Evolutionary conservation across 768 basidiomycete species (phyloP), one percentile per base, ranked within the genome.

Genomic region (Leccinum disarticulatum): DNA sequence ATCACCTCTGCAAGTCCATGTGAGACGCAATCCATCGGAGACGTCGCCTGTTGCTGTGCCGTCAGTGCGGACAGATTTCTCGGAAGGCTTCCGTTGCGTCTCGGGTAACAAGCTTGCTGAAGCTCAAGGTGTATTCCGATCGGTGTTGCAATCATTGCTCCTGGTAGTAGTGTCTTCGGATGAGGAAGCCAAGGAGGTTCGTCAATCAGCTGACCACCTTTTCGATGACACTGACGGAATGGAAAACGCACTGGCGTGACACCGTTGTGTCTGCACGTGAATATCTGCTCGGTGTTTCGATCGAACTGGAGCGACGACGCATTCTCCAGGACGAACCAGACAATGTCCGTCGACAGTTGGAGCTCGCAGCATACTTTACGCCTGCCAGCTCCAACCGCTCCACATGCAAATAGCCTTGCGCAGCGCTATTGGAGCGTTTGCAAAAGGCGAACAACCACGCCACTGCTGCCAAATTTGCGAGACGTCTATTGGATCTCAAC

Each of bases 281-380:
- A 76, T 99, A 98, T 76, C 79, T 98, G 6, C 83, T 99, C 14
- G 97, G 95, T 46, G 88, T 98, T 14, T 88, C 90, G 6, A 86
- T 98, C 53, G 96, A 98, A 73, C 83, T 95, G 27, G 95, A 97
- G 72, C 88, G 94, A 58, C 84, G 95, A 65, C 86, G 88, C 41
- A 80, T 95, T 13, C 81, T 81, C 2, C 83, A 90, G 67, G 87
- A 89, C 59, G 90, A 95, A 31, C 92, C 54, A 0, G 88, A 92
- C 54, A 91, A 95, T 68, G 76, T 89, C 56, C 82, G 83, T 65
- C 84, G 96, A 55, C 88, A 86, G 68, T 83, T 99, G 61, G 96
- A 98, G 72, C 86, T 99, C 14, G 96, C 97, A 0, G 96, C 95
- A 2, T 98, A 98, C 81, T 99, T 99, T 76, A 96, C 97, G 4